Conservation (phyloP, 139 green algal species). For the Chlorella sorokiniana region DNA sequence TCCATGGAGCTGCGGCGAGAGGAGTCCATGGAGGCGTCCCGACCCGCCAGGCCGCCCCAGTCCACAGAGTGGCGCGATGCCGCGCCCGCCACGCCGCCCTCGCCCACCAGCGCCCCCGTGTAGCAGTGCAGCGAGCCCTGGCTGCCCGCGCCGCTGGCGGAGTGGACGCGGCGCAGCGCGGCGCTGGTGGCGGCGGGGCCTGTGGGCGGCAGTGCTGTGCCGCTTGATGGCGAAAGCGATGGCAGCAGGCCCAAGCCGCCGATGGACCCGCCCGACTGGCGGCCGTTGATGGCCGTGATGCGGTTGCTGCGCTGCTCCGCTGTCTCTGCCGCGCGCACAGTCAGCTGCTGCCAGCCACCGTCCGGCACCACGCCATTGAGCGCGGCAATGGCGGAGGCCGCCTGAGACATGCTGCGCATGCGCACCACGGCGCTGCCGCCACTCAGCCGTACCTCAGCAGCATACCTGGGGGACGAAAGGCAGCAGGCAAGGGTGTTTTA, state of each 20-base stretch:
- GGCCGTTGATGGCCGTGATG: conserved; percentile 29
- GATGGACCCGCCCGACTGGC: neutral
- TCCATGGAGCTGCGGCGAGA: conserved; percentile 18
- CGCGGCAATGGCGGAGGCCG: conserved; percentile 14
- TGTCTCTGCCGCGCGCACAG: conserved; percentile 21
- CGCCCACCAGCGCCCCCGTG: conserved; percentile 3
- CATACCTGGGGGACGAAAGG: conserved; percentile 6
- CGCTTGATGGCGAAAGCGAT: neutral
- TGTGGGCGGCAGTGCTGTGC: neutral
- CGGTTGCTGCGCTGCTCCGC: conserved; percentile 20
- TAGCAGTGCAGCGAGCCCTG: conserved; percentile 22
- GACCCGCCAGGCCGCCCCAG: neutral
- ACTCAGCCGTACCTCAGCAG: conserved; percentile 23
- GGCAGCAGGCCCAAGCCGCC: neutral
- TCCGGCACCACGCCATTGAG: conserved; percentile 25
- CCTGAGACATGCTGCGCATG: conserved; percentile 9
- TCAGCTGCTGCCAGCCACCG: conserved; percentile 34
- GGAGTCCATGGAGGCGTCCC: neutral
- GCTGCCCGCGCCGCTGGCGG: neutral
- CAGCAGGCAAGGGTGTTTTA: neutral
- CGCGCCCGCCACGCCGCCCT: neutral
- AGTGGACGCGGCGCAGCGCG: conserved; percentile 8
- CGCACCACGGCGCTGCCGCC: conserved; percentile 21
- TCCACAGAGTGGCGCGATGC: neutral
- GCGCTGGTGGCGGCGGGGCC: conserved; percentile 4